Conservation (phyloP, 108 stramenopile species). For the Pseudonitzschia pungens region DNA sequence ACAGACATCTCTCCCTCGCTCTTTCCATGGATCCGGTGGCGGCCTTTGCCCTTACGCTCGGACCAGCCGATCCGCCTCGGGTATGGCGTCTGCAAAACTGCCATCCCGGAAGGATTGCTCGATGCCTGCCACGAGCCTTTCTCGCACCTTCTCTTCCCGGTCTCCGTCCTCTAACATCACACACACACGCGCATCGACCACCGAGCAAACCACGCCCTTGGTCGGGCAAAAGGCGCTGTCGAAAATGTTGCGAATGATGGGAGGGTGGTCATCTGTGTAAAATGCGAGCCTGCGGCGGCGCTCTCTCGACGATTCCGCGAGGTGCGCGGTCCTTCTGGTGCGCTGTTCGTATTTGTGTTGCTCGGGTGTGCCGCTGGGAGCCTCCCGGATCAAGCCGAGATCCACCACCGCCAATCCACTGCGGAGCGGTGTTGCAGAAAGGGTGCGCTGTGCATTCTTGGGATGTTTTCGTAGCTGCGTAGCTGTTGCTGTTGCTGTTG, state of each 20-base stretch:
- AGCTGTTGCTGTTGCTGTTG: too few relatives aligned
- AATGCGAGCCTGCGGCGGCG: constrained; percentile 36
- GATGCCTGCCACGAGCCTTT: constrained; percentile 39
- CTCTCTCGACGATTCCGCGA: not conserved
- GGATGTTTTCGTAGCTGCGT: constrained; percentile 30
- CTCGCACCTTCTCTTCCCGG: constrained; percentile 26
- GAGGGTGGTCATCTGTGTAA: constrained; percentile 45
- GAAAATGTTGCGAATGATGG: constrained; percentile 41
- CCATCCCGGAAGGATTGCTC: constrained; percentile 41
- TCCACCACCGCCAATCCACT: not conserved
- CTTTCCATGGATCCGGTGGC: too few relatives aligned
- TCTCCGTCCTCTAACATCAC: constrained; percentile 64
- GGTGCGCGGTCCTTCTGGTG: not conserved
- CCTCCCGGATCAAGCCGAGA: not conserved
- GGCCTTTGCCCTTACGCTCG: too few relatives aligned
- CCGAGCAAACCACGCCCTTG: constrained; percentile 8
- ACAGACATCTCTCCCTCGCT: too few relatives aligned
- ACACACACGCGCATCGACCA: constrained; percentile 36
- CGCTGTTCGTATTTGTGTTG: not conserved
- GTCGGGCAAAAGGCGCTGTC: constrained; percentile 36
- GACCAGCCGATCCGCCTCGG: not conserved
- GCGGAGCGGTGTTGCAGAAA: too few relatives aligned
- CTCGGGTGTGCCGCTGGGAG: not conserved
- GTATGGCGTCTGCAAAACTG: constrained; percentile 51
- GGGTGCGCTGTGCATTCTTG: too few relatives aligned